Percentiles rank a stretch among this genome's conserved stretches.
phyloP scores from a whole-genome alignment of 2,329 filamentous ascomycete genomes.

The Aureobasidium melanogenum region DNA sequence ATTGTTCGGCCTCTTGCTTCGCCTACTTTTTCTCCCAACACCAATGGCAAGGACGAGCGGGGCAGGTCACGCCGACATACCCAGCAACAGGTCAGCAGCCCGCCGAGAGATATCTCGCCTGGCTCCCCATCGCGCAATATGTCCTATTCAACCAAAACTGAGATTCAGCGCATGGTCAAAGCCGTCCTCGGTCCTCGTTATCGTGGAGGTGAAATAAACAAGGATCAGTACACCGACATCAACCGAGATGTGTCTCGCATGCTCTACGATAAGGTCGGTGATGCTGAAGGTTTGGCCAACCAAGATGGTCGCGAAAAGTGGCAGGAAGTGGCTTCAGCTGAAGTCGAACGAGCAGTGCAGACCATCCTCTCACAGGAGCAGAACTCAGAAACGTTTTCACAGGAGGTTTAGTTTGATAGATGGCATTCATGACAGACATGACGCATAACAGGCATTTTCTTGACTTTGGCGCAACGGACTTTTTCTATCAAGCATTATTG shows the following conservation, averaged over 20 bases:
- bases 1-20: slow-evolving; percentile 55
- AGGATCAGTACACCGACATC: slow-evolving; percentile 86
- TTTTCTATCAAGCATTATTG: neutral
- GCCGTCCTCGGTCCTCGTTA: slow-evolving; percentile 75
- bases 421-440: neutral
- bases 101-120: slow-evolving; percentile 43
- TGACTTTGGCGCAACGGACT: neutral
- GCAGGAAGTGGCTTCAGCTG: slow-evolving; percentile 66
- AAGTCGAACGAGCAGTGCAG: slow-evolving; percentile 67
- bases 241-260: slow-evolving; percentile 83
- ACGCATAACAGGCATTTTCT: neutral
- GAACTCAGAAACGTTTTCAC: neutral
- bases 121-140: slow-evolving; percentile 38
- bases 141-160: slow-evolving; percentile 76
- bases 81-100: slow-evolving; percentile 51
- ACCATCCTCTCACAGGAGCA: neutral
- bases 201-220: slow-evolving; percentile 66
- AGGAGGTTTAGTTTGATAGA: neutral
- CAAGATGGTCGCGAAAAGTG: slow-evolving; percentile 59
- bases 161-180: slow-evolving; percentile 82
- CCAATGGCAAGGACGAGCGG: slow-evolving; percentile 24
- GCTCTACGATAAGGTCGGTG: slow-evolving; percentile 63
- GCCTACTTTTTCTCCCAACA: slow-evolving; percentile 13
- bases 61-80: slow-evolving; percentile 33
- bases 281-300: slow-evolving; percentile 46